phyloP scores from a whole-genome alignment of 1,284 basidiomycete genomes.

The Kwoniella shivajii region DNA sequence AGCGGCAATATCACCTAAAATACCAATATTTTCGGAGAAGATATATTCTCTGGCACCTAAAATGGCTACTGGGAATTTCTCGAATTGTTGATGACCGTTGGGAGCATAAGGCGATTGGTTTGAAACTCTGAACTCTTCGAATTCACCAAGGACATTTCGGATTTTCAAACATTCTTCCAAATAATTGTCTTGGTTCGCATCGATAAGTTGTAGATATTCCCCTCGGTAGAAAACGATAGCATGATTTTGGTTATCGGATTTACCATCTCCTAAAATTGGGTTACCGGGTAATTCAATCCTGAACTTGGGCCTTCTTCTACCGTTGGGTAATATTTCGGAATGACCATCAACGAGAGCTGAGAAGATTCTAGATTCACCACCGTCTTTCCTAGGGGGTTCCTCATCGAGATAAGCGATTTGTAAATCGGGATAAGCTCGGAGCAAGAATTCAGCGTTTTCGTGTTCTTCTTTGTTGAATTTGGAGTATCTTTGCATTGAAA shows the following conservation, averaged over 20 bases:
- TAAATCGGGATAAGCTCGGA: slow-evolving; percentile 97
- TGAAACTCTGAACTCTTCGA: slow-evolving; percentile 88
- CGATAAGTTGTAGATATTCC: slow-evolving; percentile 98
- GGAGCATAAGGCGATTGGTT: slow-evolving; percentile 84
- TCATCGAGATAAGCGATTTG: slow-evolving; percentile 99
- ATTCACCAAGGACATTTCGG: slow-evolving; percentile 95
- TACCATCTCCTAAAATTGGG: slow-evolving; percentile 97
- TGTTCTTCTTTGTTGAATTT: slow-evolving; percentile 99
- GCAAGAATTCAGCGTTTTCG: slow-evolving; percentile 96
- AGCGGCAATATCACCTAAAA: slow-evolving; percentile 95
- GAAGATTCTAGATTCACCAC: slow-evolving; percentile 92
- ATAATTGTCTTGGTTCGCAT: slow-evolving; percentile 99
- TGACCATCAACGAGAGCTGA: slow-evolving; percentile 97
- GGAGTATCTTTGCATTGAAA: slow-evolving; percentile 99
- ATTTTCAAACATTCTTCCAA: slow-evolving; percentile 99
- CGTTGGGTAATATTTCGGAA: slow-evolving; percentile 89
- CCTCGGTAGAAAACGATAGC: slow-evolving; percentile 99
- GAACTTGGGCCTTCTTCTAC: slow-evolving; percentile 92
- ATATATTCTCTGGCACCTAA: slow-evolving; percentile 99
- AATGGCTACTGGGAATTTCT: slow-evolving; percentile 88
- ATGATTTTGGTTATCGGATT: slow-evolving; percentile 99
- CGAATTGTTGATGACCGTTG: slow-evolving; percentile 84
- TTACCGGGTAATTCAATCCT: slow-evolving; percentile 97
- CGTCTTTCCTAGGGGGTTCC: slow-evolving; percentile 89
- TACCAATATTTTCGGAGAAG: slow-evolving; percentile 99